phyloP scores from a whole-genome alignment of 768 basidiomycete species.

The Rubroboletus satanas region DNA sequence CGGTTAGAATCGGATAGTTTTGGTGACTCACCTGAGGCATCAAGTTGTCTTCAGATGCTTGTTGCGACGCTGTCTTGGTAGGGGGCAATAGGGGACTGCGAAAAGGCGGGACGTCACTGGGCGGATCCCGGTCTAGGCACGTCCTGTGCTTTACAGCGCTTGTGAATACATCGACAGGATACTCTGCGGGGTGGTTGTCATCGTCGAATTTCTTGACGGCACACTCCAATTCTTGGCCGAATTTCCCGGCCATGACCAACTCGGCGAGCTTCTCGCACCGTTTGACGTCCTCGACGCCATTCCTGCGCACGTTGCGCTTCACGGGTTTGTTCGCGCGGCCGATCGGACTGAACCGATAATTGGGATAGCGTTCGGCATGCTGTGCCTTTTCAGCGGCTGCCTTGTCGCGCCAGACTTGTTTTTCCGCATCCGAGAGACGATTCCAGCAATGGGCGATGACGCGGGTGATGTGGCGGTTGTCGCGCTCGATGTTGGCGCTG shows the following conservation, averaged over 20 bases:
- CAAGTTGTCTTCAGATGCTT: not conserved
- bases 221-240: slow-evolving; percentile 44
- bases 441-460: slow-evolving; percentile 57
- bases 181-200: not conserved
- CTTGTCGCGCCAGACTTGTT: slow-evolving; percentile 46
- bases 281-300: slow-evolving; percentile 42
- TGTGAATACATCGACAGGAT: not conserved
- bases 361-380: slow-evolving; percentile 47
- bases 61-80: not conserved
- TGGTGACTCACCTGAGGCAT: slow-evolving; percentile 13
- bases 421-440: slow-evolving; percentile 46
- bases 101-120: slow-evolving; percentile 20
- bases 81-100: slow-evolving; percentile 32
- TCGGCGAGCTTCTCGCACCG: slow-evolving; percentile 51
- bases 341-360: slow-evolving; percentile 52
- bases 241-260: slow-evolving; percentile 47
- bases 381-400: slow-evolving; percentile 50
- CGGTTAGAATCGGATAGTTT: not conserved
- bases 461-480: slow-evolving; percentile 56
- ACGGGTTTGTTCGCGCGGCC: slow-evolving; percentile 41
- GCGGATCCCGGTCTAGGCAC: not conserved
- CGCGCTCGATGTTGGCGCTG: slow-evolving; percentile 45
- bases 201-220: slow-evolving; percentile 39
- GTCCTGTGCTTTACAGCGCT: not conserved
- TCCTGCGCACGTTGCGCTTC: slow-evolving; percentile 52